phyloP scores from a whole-genome alignment of 1,139 yeast genomes.

The Petasospora fabianii region DNA sequence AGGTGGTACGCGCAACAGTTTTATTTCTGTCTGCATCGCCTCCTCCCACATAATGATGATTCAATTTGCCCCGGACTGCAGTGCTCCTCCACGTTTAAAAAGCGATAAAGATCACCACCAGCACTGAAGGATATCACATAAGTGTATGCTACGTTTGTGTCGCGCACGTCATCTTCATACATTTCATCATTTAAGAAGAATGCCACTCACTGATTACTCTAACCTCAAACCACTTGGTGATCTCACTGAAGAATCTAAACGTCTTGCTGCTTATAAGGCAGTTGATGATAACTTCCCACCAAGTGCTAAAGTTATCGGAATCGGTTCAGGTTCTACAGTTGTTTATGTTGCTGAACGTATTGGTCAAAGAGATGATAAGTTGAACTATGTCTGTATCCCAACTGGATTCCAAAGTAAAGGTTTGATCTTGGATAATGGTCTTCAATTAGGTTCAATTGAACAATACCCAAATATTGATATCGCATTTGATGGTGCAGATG shows the following conservation, averaged over 20 bases:
- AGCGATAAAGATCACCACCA: no score
- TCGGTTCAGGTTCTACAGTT: conserved; percentile 97
- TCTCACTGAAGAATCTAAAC: conserved; percentile 48
- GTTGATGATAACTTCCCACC: conserved; percentile 83
- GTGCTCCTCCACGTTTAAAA: conserved; percentile 1
- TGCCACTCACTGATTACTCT: conserved; percentile 23
- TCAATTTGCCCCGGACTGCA: conserved; percentile 5
- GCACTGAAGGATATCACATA: neutral
- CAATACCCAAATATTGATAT: conserved; percentile 78
- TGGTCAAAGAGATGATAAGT: conserved; percentile 60
- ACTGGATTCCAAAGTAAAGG: conserved; percentile 96
- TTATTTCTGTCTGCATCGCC: no score
- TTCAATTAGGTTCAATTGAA: conserved; percentile 76
- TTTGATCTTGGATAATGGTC: conserved; percentile 77
- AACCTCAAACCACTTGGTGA: conserved; percentile 29
- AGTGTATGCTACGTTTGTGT: conserved; percentile 1
- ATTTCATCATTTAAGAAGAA: no score
- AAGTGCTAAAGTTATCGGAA: conserved; percentile 74
- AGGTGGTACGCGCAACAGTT: neutral
- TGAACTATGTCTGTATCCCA: conserved; percentile 73
- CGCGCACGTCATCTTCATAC: neutral
- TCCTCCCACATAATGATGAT: no score
- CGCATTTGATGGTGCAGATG: conserved; percentile 99
- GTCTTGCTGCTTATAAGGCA: conserved; percentile 86
- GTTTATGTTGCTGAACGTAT: conserved; percentile 93